Base-by-base conservation (phyloP, 164 flowering plant genomes). In the Nymphaea thermarum region DNA sequence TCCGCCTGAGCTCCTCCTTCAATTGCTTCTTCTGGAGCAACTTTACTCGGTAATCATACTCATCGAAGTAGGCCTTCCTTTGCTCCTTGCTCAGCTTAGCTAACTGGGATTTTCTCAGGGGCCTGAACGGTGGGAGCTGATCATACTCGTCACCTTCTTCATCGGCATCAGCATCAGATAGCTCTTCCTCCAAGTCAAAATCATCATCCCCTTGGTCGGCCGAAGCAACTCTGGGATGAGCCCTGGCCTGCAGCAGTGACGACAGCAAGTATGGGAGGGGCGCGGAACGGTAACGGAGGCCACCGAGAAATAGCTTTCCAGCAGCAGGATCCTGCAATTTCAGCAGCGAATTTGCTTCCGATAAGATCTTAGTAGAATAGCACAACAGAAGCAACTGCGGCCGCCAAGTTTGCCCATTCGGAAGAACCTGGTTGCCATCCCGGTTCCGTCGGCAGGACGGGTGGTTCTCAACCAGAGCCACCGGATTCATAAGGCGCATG, bases 91-190 rank as follows among this genome's bases (percentile, higher is more conserved):
- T 89, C 61, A 94, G 96, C 72, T 82, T 88, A 42, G 80, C 86
- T 66, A 94, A 66, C 74, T 94, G 96, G 69, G 88, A 70, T 74
- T 82, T 94, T 80, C 71, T 79, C 18, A 94, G 76, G 71, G 98
- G 97, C 82, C 87, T 88, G 76, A 94, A 94, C 41, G 98, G 90
- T 43, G 96, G 98, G 61, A 94, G 97, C 81, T 87, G 91, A 66
- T 89, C 96, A 73, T 91, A 94, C 72, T 94, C 98, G 67, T 90
- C 96, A 68, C 85, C 97, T 14, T 78, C 87, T 64, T 83, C 96
- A 67, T 87, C 96, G 43, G 71, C 75, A 43, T 93, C 97, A 42
- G 86, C 82, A 72, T 89, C 94, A 17, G 96, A 84, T 77, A 93
- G 70, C 66, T 93, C 98, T 44, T 85, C 66, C 75, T 93, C 98